These are phyloP conservation scores for Lactarius psammicola DNA, from an alignment of 768 basidiomycete species.

Conservation along the genomic window DNA sequence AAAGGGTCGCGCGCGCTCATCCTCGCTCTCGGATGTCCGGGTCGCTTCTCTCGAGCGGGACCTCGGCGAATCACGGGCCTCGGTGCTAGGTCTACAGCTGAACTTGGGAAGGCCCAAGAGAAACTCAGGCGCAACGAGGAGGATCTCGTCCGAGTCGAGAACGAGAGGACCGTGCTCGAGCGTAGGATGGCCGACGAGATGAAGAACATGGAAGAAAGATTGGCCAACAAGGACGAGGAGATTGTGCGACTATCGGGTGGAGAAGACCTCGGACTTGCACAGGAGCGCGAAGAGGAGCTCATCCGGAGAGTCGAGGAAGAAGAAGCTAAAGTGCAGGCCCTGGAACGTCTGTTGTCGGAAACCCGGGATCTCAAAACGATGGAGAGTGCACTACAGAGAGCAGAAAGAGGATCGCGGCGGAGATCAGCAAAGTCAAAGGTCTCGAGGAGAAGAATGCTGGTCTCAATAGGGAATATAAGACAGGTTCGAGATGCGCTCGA, in stretches of 20 bases:
- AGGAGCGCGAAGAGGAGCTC: slow-evolving; percentile 57
- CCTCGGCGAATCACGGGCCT: slow-evolving; percentile 45
- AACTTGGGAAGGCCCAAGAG: slow-evolving; percentile 43
- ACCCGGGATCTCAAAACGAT: slow-evolving; percentile 39
- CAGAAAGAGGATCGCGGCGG: slow-evolving; percentile 37
- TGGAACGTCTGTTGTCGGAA: slow-evolving; percentile 51
- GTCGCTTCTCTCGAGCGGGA: slow-evolving; percentile 56
- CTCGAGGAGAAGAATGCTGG: slow-evolving; percentile 46
- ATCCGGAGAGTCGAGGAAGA: slow-evolving; percentile 70
- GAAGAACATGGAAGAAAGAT: slow-evolving; percentile 40
- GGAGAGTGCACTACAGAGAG: slow-evolving; percentile 35
- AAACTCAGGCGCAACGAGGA: slow-evolving; percentile 50
- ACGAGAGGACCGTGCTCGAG: slow-evolving; percentile 57
- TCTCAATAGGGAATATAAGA: slow-evolving; percentile 56
- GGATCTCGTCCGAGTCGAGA: slow-evolving; percentile 52
- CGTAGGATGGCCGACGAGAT: slow-evolving; percentile 47
- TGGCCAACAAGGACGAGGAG: slow-evolving; percentile 64
- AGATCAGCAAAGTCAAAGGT: slow-evolving; percentile 41
- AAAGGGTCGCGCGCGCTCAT: slow-evolving; percentile 48
- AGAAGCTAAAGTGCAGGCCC: slow-evolving; percentile 57
- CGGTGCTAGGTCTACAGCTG: slow-evolving; percentile 46
- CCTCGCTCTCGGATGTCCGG: slow-evolving; percentile 54
- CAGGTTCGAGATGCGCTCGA: slow-evolving; percentile 46
- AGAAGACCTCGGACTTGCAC: slow-evolving; percentile 39
- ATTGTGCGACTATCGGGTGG: slow-evolving; percentile 43